phyloP scores from a whole-genome alignment of 345 rosid species.

The Excoecaria cochinchinensis region DNA sequence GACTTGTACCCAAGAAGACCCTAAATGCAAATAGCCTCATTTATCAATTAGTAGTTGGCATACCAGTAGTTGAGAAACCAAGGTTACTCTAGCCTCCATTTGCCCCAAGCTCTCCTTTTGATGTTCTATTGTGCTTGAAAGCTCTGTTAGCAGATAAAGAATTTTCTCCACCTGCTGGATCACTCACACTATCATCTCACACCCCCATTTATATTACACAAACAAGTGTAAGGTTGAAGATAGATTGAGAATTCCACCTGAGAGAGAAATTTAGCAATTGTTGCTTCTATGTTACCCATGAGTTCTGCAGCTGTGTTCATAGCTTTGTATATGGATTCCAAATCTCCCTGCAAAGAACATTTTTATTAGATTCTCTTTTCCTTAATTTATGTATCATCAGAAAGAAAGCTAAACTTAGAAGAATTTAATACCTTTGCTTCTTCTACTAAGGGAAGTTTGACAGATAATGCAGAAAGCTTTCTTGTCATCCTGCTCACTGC shows the following conservation, averaged over 20 bases:
- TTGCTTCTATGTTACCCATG: slow-evolving; percentile 46
- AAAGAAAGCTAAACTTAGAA: neutral
- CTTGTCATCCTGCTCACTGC: slow-evolving; percentile 56
- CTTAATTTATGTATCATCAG: neutral
- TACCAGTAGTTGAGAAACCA: slow-evolving; percentile 34
- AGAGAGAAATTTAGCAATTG: slow-evolving; percentile 34
- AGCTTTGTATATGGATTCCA: slow-evolving; percentile 46
- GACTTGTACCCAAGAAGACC: too few species aligned
- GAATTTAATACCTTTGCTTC: slow-evolving; percentile 45
- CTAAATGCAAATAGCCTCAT: too few species aligned
- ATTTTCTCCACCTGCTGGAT: slow-evolving; percentile 51
- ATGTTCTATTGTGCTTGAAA: slow-evolving; percentile 42
- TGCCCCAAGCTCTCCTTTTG: slow-evolving; percentile 43
- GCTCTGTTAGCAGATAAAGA: slow-evolving; percentile 48
- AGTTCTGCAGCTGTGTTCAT: slow-evolving; percentile 46
- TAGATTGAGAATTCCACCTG: slow-evolving; percentile 32
- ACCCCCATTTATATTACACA: neutral
- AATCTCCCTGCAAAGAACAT: slow-evolving; percentile 37
- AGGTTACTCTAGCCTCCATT: slow-evolving; percentile 29
- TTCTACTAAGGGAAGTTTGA: slow-evolving; percentile 44
- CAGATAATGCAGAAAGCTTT: slow-evolving; percentile 57
- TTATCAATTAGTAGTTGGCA: neutral
- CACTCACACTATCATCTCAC: neutral
- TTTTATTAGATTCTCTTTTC: neutral
- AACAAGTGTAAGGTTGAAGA: neutral